phyloP scores from a whole-genome alignment of 2,329 filamentous ascomycete species.

The Aspergillus pseudonomiae region DNA sequence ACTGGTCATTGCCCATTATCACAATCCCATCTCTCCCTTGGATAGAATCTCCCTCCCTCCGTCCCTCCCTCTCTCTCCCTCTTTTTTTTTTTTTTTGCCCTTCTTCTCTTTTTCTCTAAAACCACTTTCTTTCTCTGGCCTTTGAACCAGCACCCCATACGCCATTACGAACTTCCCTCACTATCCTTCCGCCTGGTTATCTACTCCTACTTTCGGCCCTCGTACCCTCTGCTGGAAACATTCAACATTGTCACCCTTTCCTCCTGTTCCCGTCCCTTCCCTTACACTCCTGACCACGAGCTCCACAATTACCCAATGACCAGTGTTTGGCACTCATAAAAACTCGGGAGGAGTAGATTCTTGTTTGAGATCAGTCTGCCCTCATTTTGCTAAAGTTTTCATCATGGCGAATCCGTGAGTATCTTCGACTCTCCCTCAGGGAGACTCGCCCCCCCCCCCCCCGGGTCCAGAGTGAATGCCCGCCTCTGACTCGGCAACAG shows the following conservation, averaged over 20 bases:
- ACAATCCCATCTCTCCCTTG: slow-evolving; percentile 17
- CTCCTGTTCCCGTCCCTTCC: slow-evolving; percentile 6
- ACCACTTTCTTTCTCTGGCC: not conserved
- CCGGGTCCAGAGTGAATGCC: not conserved
- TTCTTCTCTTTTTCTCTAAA: too few species aligned
- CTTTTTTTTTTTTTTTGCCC: slow-evolving; percentile 5
- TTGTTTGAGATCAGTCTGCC: slow-evolving; percentile 10
- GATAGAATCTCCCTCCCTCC: slow-evolving; percentile 17
- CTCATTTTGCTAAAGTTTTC: slow-evolving; percentile 8
- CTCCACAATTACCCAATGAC: slow-evolving; percentile 19
- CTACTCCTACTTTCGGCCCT: slow-evolving; percentile 15
- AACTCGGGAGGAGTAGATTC: slow-evolving; percentile 6
- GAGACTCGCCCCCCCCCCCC: not conserved
- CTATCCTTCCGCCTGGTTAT: slow-evolving; percentile 10
- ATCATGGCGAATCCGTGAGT: slow-evolving; percentile 29
- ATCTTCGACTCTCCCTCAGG: slow-evolving; percentile 2
- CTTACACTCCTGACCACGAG: not conserved
- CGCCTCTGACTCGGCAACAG: slow-evolving; percentile 42
- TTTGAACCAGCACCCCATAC: slow-evolving; percentile 11
- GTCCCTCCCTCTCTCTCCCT: slow-evolving; percentile 4
- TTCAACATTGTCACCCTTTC: slow-evolving; percentile 13
- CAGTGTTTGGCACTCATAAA: slow-evolving; percentile 15
- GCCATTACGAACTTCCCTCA: slow-evolving; percentile 17
- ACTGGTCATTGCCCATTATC: slow-evolving; percentile 19
- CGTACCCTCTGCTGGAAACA: slow-evolving; percentile 6